These are phyloP conservation scores for Kalmusia sp. DNA, from an alignment of 2,329 filamentous ascomycete species.

Conservation along the genomic window DNA sequence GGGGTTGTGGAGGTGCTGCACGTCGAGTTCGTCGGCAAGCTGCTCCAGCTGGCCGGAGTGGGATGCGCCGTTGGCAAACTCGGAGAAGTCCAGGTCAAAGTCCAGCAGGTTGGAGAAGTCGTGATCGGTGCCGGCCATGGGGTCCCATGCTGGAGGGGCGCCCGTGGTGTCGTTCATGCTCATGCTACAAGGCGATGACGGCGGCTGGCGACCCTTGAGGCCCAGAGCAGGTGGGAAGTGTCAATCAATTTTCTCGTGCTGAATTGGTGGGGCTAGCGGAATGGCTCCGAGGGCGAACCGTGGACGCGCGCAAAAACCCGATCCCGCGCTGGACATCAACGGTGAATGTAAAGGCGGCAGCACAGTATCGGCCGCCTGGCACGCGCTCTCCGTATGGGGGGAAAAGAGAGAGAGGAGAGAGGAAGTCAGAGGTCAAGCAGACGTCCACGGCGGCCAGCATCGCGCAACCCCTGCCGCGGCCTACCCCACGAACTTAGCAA, in stretches of 20 bases:
- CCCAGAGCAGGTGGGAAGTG: constrained; percentile 14
- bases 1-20: constrained; percentile 41
- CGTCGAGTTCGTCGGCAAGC: constrained; percentile 40
- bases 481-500: constrained; percentile 13
- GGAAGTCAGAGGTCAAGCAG: neutral
- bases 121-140: constrained; percentile 50
- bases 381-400: neutral
- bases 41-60: constrained; percentile 36
- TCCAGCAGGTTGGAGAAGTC: constrained; percentile 54
- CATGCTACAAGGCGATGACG: constrained; percentile 31
- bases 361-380: constrained; percentile 2
- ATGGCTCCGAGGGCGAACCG: neutral
- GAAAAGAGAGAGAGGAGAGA: neutral
- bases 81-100: constrained; percentile 42
- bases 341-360: neutral
- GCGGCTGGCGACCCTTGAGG: constrained; percentile 11
- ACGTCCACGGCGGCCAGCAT: neutral
- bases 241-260: constrained; percentile 5
- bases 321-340: constrained; percentile 5
- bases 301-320: constrained; percentile 3
- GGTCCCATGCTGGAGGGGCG: constrained; percentile 47
- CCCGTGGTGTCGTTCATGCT: constrained; percentile 31
- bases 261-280: constrained; percentile 8
- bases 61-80: constrained; percentile 28
- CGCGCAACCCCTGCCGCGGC: constrained; percentile 1